Evolutionary conservation across 164 flowering plant species (phyloP), one percentile per base, ranked within the genome.

Genomic region (Kingdonia uniflora): DNA sequence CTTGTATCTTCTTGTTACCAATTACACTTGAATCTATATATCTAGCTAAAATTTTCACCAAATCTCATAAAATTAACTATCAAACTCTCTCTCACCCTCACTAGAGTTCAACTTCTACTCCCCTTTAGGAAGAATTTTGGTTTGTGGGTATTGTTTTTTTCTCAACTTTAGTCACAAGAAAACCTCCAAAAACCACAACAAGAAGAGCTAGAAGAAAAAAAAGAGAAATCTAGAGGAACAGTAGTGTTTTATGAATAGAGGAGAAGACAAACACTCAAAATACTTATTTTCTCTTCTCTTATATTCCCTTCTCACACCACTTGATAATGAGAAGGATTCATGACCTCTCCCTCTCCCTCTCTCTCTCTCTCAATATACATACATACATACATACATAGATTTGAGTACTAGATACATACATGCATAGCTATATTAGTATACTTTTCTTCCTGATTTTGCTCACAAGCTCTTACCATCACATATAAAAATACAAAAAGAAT

Each of bases 401-500:
- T 29, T 29, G 35, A 29, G 6, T 29, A 29, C 26, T 20, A 52
- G 54, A 65, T 51, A 50, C 60, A 62, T 33, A 35, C 51, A 54
- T 39, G 19, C 17, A 51, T 43, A 48, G n/a, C 35, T 29, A 53
- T 49, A 20, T 15, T 58, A 39, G 44, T 59, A 63, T 33, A 23
- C 57, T 49, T 57, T 46, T 51, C 49, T 16, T 54, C 42, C 51
- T 59, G 49, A 52, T 62, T 49, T 59, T 38, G 22, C 57, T 61
- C 61, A 53, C 61, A 53, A 40, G 29, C 52, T 29, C 20, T 49
- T 65, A 51, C 49, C 22, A 22, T 52, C 58, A 54, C 55, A 70
- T 56, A 56, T 60, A 63, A 59, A 42, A 54, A 47, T 51, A 59
- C 52, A 54, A 49, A 51, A 57, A 53, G 33, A 38, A 29, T 53